phyloP scores from a whole-genome alignment of 768 basidiomycete species.

The Hygrophoropsis aurantiaca region DNA sequence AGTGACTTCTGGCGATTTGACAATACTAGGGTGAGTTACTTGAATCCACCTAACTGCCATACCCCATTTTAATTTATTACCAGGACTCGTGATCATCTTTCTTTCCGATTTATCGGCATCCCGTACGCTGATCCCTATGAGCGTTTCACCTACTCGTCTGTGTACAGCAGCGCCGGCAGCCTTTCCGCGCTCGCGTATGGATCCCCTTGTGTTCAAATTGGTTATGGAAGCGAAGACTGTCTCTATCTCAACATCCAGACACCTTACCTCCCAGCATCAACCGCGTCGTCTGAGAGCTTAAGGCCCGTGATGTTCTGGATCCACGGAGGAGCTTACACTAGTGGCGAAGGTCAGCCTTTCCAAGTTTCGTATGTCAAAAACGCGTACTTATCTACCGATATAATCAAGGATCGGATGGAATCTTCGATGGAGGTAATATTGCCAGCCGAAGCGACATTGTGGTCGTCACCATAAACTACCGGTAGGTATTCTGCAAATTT shows the following conservation, averaged over 20 bases:
- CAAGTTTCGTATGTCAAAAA: no score
- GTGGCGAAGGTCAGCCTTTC: slow-evolving; percentile 34
- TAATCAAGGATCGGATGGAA: slow-evolving; percentile 25
- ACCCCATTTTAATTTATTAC: neutral
- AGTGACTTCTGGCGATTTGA: slow-evolving; percentile 10
- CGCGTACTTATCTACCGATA: no score
- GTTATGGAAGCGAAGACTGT: slow-evolving; percentile 40
- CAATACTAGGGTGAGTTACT: neutral
- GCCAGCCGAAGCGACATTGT: slow-evolving; percentile 45
- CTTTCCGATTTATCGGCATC: slow-evolving; percentile 53
- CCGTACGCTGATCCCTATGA: slow-evolving; percentile 43
- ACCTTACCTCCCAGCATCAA: slow-evolving; percentile 31
- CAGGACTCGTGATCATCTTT: slow-evolving; percentile 46
- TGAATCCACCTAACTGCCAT: neutral
- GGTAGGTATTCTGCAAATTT: slow-evolving; percentile 7
- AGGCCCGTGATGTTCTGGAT: slow-evolving; percentile 53
- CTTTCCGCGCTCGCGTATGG: slow-evolving; percentile 34
- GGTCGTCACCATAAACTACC: slow-evolving; percentile 37
- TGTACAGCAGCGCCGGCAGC: slow-evolving; percentile 26
- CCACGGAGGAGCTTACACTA: slow-evolving; percentile 47
- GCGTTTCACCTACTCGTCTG: slow-evolving; percentile 43
- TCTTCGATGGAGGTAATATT: slow-evolving; percentile 45
- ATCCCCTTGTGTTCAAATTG: slow-evolving; percentile 31
- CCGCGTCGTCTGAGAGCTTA: slow-evolving; percentile 13
- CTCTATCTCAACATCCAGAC: slow-evolving; percentile 50